Evolutionary conservation across 345 rosid species (phyloP), one percentile per base, ranked within the genome.

Genomic region (Nasturtium officinale): DNA sequence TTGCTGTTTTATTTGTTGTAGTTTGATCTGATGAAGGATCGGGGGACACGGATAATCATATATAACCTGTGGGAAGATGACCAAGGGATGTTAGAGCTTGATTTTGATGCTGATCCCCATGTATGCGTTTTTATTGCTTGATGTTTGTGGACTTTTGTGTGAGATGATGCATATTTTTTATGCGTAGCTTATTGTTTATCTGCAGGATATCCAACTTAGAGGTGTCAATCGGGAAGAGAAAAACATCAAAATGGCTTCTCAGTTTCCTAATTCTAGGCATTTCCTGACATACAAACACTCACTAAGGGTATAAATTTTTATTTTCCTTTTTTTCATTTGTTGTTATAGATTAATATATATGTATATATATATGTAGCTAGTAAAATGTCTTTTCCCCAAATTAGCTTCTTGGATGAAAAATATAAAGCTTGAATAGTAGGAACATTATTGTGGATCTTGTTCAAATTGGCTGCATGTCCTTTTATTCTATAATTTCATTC

Each of bases 21-120:
- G 98, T 91, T 94, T 71, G 78, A 80, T 78, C 65, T 77, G 70
- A 88, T 91, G 90, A 82, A 82, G 43, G 90, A 85, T 63, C 89
- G 80, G 53, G 98, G 98, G 58, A 94, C 98, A 42, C 85, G 87
- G 16, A 81, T 94, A 77, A 79, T 91, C 45, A 88, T 94, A 67
- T 94, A 94, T 83, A 89, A 94, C 71, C 86, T 94, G 50, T 94
- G 98, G 98, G 97, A 91, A 79, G 90, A 94, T 84, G 98, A 94
- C 58, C 81, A 87, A 82, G 96, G 97, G 72, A 71, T 84, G 46
- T 74, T 76, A 59, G 98, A 94, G 69, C 97, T 94, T 60, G 98
- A 91, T 80, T 94, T 91, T 78, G 88, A 87, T 67, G 47, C 88
- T 33, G 92, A 94, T 75, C 79, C 83, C 33, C 76, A 82, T 56